Evolutionary conservation across 2,329 filamentous ascomycete genomes (phyloP), one percentile per base, ranked within the genome.

Genomic region (Stagonosporopsis chrysanthemi): DNA sequence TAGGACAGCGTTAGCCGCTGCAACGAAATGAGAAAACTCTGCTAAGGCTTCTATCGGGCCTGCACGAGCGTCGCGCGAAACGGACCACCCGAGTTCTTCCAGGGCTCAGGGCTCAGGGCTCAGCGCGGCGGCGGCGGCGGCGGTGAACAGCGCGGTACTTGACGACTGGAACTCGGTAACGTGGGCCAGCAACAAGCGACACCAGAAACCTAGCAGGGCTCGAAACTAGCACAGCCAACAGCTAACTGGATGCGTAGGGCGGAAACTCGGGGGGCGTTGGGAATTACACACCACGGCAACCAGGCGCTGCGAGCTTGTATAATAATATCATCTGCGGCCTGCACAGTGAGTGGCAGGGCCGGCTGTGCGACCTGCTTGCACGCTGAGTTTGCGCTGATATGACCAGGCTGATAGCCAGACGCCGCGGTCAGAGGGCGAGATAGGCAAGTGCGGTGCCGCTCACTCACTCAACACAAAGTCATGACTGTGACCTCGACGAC

Each of bases 11-110:
- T 72, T 70, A 66, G 66, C 68, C 70, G 58, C 58, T 61, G 63
- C 61, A 64, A 62, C 62, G 66, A 64, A 61, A 60, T 62, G 66
- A 63, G 67, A 74, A 74, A 75, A 70, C 65, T 73, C 73, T 75
- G 68, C 65, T 62, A 66, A 59, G 58, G 56, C 62, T 63, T 68
- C 64, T 62, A 66, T 74, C 70, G 71, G 72, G 58, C 67, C 63
- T 67, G 67, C 58, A 63, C 36, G 48, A 51, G 60, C 51, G 60
- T 61, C 58, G 59, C 45, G 65, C 60, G 55, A 57, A 64, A 67
- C 66, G 65, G 70, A 66, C 64, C 65, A 66, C 67, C 69, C 68
- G 66, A 70, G 58, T 65, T 59, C 57, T 60, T 46, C 55, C 60
- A 60, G 64, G 54, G 49, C 44, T 35, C 54, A 62, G 46, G 40